Evolutionary conservation across 1,284 basidiomycete species (phyloP), one percentile per base, ranked within the genome.

Genomic region (Coniferiporia weirii): DNA sequence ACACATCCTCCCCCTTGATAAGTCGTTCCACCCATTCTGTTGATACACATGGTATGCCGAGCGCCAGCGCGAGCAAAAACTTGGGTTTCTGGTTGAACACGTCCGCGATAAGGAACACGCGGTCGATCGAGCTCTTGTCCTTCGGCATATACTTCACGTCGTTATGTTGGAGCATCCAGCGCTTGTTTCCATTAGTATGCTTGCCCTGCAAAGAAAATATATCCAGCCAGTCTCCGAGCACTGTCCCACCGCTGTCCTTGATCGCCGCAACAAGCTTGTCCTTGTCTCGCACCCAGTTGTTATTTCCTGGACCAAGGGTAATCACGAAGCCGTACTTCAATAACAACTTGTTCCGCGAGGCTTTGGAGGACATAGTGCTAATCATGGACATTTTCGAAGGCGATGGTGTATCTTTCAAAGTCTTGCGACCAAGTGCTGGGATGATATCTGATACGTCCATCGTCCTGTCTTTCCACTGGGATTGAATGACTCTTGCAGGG

Each of bases 41-140:
- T 0, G 80, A 80, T n/a, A 96, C 67, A 65, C 91, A 93, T 0
- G 93, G 94, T 52, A 96, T 84, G 5, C 93, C 93, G 32, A 93
- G 74, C 0, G 89, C 91, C 34, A 96, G 78, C 5, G 93, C 91
- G 4, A 87, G 79, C 54, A 95, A 75, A 66, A 83, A 92, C 69
- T 94, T 95, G 3, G 86, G 79, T 62, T 90, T 94, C 60, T 83
- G 80, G 61, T 78, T 80, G 7, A 76, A 69, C 32, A 81, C 78
- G 63, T 89, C 82, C 0, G 88, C 82, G 13, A 93, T 65, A 22
- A 93, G 75, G 67, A 93, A 86, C 22, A 93, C 75, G 13, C 83
- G 79, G 32, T 59, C 57, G 38, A 49, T 19, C 1, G 59, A 52
- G 10, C 83, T 68, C 9, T 72, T 69, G 45, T 71, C 69, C 17